Evolutionary conservation across 108 stramenopile species (phyloP).

Genomic region (Fistulifera pelliculosa): DNA sequence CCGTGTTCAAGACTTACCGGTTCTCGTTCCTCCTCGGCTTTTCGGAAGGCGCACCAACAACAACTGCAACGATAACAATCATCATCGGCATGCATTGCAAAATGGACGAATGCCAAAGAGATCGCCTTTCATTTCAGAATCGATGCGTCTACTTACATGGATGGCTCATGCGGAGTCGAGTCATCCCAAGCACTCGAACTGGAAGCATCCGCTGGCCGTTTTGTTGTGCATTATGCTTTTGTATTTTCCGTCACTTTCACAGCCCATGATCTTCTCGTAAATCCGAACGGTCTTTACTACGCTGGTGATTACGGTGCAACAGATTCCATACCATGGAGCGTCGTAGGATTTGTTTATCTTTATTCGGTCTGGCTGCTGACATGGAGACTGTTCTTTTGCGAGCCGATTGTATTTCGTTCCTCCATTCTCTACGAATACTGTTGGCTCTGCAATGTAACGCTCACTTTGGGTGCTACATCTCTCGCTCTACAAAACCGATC

Average conservation of each 20-base stretch:
- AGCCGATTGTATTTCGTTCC: constrained; percentile 17
- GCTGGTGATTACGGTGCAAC: neutral
- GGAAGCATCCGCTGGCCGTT: constrained; percentile 40
- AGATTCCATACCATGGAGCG: neutral
- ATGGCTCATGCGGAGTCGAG: constrained; percentile 35
- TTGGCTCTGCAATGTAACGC: constrained; percentile 62
- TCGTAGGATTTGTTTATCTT: constrained; percentile 15
- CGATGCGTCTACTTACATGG: constrained; percentile 11
- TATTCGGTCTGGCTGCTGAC: constrained; percentile 33
- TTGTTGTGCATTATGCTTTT: constrained; percentile 45
- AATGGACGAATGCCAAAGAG: neutral
- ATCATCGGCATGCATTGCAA: neutral
- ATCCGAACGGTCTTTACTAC: neutral
- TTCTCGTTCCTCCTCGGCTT: too few relatives aligned
- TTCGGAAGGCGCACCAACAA: too few relatives aligned
- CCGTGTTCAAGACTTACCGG: too few relatives aligned
- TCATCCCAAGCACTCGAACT: constrained; percentile 39
- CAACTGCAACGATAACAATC: too few relatives aligned
- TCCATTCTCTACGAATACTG: constrained; percentile 54
- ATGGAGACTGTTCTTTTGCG: constrained; percentile 27
- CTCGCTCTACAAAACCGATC: constrained; percentile 36
- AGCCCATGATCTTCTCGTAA: constrained; percentile 33
- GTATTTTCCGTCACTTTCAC: constrained; percentile 21
- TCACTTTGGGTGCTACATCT: constrained; percentile 36
- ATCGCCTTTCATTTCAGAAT: neutral